Evolutionary conservation across 202 grass and related monocot genomes (phyloP).

Genomic region (Setaria italica): DNA sequence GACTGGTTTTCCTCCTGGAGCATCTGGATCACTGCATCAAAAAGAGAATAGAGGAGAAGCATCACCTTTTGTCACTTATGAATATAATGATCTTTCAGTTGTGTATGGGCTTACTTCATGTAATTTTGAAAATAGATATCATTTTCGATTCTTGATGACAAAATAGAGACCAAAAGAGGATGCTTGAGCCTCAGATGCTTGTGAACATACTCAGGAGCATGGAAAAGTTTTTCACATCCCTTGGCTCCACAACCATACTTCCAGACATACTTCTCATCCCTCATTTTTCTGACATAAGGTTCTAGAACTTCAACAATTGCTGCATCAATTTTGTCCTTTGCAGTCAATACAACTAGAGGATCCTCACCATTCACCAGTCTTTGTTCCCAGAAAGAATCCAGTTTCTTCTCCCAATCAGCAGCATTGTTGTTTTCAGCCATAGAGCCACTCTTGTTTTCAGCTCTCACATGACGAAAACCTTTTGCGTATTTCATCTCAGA

Average conservation of each 20-base stretch:
- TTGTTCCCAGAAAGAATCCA: slow-evolving; percentile 82
- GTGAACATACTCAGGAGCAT: slow-evolving; percentile 92
- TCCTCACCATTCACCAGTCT: slow-evolving; percentile 66
- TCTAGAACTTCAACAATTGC: slow-evolving; percentile 60
- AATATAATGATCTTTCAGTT: slow-evolving; percentile 24
- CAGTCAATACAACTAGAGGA: slow-evolving; percentile 70
- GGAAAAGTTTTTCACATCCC: slow-evolving; percentile 81
- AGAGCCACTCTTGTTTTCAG: slow-evolving; percentile 53
- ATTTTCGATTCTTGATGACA: slow-evolving; percentile 64
- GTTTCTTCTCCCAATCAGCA: slow-evolving; percentile 86
- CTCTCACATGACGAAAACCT: slow-evolving; percentile 84
- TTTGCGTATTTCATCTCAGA: slow-evolving; percentile 60
- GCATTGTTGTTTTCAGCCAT: slow-evolving; percentile 40
- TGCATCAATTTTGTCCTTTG: slow-evolving; percentile 76
- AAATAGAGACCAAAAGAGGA: slow-evolving; percentile 61
- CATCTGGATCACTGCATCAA: slow-evolving; percentile 75
- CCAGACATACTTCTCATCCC: slow-evolving; percentile 73
- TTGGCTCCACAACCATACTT: slow-evolving; percentile 84
- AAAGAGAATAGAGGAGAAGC: slow-evolving; percentile 34
- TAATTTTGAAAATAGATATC: slow-evolving; percentile 91
- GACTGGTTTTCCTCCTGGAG: slow-evolving; percentile 82
- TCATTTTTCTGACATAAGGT: slow-evolving; percentile 67
- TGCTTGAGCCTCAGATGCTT: slow-evolving; percentile 93
- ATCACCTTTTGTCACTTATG: slow-evolving; percentile 16
- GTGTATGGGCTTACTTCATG: slow-evolving; percentile 73